Percentiles rank a stretch among this genome's conserved stretches.
These are phyloP conservation scores for Taphrina pruni DNA, from an alignment of 1,139 yeast genomes.

Conservation along the genomic window DNA sequence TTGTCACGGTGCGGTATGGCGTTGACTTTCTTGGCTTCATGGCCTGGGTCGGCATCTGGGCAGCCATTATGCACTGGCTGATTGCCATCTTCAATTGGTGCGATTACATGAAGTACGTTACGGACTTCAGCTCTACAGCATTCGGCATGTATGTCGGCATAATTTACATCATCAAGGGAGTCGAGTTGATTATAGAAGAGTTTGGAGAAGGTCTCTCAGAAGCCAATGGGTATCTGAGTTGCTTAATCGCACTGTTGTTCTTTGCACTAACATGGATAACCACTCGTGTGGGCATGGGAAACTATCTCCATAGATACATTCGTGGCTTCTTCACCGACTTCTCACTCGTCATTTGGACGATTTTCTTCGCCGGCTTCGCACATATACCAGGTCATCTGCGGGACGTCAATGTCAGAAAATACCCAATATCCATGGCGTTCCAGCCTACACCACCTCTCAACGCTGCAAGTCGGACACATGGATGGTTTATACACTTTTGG, in stretches of 20 bases:
- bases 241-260: constrained; percentile 74
- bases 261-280: constrained; percentile 74
- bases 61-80: constrained; percentile 77
- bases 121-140: constrained; percentile 86
- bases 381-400: constrained; percentile 73
- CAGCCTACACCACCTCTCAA: constrained; percentile 64
- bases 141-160: constrained; percentile 90
- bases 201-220: constrained; percentile 56
- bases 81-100: constrained; percentile 76
- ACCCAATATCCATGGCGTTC: constrained; percentile 77
- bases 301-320: constrained; percentile 63
- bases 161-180: constrained; percentile 89
- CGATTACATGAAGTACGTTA: constrained; percentile 71
- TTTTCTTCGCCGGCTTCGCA: constrained; percentile 88
- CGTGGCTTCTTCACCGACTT: constrained; percentile 83
- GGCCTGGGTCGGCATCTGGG: constrained; percentile 96
- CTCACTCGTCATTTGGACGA: constrained; percentile 78
- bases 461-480: constrained; percentile 50
- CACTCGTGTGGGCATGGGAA: constrained; percentile 66
- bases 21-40: constrained; percentile 86
- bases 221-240: constrained; percentile 77
- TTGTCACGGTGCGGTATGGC: constrained; percentile 63
- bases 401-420: constrained; percentile 60
- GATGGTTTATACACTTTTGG: constrained; percentile 86
- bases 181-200: constrained; percentile 77